These are phyloP conservation scores for Sechiopsis laciniata DNA, from an alignment of 306 rosid genomes.

Conservation along the genomic window DNA sequence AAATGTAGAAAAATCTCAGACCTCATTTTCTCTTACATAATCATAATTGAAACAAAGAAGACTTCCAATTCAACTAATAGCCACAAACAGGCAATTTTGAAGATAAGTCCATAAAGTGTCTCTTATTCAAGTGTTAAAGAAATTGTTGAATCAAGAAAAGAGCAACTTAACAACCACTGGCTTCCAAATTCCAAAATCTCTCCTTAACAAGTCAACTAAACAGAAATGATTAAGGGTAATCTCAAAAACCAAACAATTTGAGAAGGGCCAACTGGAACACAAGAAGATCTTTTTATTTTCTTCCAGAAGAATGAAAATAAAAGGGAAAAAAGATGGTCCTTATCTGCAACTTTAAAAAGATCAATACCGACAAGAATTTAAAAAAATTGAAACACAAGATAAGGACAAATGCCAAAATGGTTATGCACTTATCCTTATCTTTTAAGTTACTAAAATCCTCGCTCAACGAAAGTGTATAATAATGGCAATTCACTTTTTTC, in stretches of 20 bases:
- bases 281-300: background rate
- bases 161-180: background rate
- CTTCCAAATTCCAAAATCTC: background rate
- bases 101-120: background rate
- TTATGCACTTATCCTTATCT: conserved; percentile 31
- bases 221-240: background rate
- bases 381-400: conserved; percentile 13
- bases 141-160: conserved; percentile 7
- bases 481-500: background rate
- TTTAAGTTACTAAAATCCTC: conserved; percentile 23
- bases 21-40: background rate
- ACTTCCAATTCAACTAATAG: background rate
- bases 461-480: conserved; percentile 17
- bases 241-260: background rate
- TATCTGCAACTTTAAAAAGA: background rate
- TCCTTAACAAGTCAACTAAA: conserved; percentile 12
- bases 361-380: conserved; percentile 15
- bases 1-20: background rate
- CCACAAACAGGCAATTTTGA: background rate
- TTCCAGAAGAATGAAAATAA: background rate
- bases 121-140: background rate
- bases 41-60: background rate
- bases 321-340: background rate
- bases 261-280: background rate
- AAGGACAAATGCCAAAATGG: conserved; percentile 23